Evolutionary conservation across 495 filamentous ascomycete species (phyloP).

Genomic region (Astrocystis sublimbata): DNA sequence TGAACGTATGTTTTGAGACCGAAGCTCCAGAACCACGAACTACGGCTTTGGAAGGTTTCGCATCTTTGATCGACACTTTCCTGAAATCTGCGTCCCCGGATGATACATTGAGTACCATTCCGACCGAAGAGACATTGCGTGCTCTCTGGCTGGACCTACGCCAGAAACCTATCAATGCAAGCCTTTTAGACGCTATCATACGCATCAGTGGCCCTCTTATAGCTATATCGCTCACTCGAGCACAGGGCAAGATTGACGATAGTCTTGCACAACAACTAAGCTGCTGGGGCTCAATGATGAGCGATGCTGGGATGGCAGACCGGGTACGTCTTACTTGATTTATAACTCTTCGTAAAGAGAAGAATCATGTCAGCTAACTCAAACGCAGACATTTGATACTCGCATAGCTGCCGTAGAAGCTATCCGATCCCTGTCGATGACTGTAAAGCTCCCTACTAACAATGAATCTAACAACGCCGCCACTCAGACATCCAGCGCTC

Average conservation of each 20-base stretch:
- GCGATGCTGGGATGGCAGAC: slow-evolving; percentile 41
- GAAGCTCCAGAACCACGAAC: slow-evolving; percentile 39
- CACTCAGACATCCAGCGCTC: slow-evolving; percentile 14
- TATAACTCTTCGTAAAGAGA: neutral
- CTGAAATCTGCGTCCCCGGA: slow-evolving; percentile 15
- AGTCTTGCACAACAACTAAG: slow-evolving; percentile 29
- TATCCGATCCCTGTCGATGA: slow-evolving; percentile 37
- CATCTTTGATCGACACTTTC: slow-evolving; percentile 31
- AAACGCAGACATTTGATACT: slow-evolving; percentile 62
- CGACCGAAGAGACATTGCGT: slow-evolving; percentile 23
- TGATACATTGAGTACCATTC: slow-evolving; percentile 18
- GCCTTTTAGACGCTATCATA: slow-evolving; percentile 46
- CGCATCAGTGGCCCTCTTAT: slow-evolving; percentile 46
- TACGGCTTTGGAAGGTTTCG: slow-evolving; percentile 39
- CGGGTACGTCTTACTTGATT: slow-evolving; percentile 36
- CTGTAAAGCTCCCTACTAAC: slow-evolving; percentile 28
- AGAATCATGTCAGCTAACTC: slow-evolving; percentile 12
- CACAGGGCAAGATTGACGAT: slow-evolving; percentile 7
- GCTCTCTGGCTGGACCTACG: slow-evolving; percentile 35
- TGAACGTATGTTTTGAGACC: slow-evolving; percentile 25
- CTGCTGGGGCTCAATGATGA: slow-evolving; percentile 48
- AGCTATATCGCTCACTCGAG: slow-evolving; percentile 26
- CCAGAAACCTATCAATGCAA: slow-evolving; percentile 42
- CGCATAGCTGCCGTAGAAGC: slow-evolving; percentile 57
- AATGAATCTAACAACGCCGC: slow-evolving; percentile 22